Evolutionary conservation across 805 yeast genomes (phyloP).

Genomic region (Suhomyces sp.): DNA sequence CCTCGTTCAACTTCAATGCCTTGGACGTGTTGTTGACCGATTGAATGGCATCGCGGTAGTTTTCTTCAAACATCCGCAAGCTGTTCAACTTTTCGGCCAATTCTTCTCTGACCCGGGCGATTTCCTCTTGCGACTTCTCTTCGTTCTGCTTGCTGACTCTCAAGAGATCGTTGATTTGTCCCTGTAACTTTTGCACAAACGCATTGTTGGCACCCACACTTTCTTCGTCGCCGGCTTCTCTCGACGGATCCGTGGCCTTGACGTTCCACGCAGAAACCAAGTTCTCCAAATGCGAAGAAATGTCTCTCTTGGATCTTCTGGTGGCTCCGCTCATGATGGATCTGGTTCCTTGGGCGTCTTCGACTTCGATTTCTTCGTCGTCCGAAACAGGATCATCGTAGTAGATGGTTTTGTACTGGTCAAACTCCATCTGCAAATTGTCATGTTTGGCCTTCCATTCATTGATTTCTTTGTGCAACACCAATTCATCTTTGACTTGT

Average conservation of each 20-base stretch:
- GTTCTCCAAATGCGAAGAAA: conserved; percentile 34
- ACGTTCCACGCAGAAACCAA: conserved; percentile 34
- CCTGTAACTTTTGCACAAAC: conserved; percentile 44
- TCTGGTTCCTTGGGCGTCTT: conserved; percentile 14
- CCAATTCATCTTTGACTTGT: conserved; percentile 44
- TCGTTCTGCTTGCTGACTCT: conserved; percentile 40
- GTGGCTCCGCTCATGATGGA: conserved; percentile 23
- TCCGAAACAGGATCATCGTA: conserved; percentile 27
- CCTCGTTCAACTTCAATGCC: conserved; percentile 72
- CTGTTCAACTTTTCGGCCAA: conserved; percentile 26
- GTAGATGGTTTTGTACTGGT: conserved; percentile 35
- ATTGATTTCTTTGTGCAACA: conserved; percentile 42
- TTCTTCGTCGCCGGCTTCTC: not conserved
- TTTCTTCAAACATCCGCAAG: conserved; percentile 49
- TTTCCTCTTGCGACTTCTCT: conserved; percentile 23
- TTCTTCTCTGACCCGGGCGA: conserved; percentile 34
- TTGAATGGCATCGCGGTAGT: conserved; percentile 68
- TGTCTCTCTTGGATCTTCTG: conserved; percentile 24
- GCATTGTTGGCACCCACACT: conserved; percentile 11
- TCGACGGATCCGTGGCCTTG: conserved; percentile 7
- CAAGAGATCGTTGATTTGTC: conserved; percentile 56
- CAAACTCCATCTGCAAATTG: conserved; percentile 42
- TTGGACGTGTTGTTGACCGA: conserved; percentile 71
- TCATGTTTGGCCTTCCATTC: conserved; percentile 49
- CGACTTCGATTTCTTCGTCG: conserved; percentile 19